Evolutionary conservation across 768 basidiomycete species (phyloP).

Genomic region (Boletus sensibilis): DNA sequence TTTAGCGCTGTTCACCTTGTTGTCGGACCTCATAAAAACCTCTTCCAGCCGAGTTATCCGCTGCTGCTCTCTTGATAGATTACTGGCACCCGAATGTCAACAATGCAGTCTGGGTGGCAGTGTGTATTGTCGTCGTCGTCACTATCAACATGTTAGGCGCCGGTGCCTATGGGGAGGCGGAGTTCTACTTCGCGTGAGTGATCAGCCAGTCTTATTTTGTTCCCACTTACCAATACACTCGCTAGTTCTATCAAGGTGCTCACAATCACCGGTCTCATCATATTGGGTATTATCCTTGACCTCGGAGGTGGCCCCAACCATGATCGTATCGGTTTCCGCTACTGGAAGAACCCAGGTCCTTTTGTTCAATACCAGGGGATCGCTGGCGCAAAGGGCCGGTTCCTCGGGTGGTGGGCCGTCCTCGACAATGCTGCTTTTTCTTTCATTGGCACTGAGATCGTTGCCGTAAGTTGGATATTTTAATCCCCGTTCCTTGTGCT

Average conservation of each 20-base stretch:
- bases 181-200: conserved; percentile 77
- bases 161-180: conserved; percentile 79
- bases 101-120: conserved; percentile 76
- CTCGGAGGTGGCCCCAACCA: conserved; percentile 86
- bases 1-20: not conserved
- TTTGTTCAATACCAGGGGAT: conserved; percentile 73
- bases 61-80: conserved; percentile 69
- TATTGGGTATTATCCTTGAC: conserved; percentile 73
- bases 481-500: not conserved
- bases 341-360: conserved; percentile 89
- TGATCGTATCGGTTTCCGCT: conserved; percentile 58
- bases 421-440: conserved; percentile 91
- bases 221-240: not conserved
- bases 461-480: conserved; percentile 57
- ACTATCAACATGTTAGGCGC: conserved; percentile 75
- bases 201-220: not conserved
- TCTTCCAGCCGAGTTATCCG: conserved; percentile 31
- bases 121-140: conserved; percentile 74
- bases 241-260: conserved; percentile 82
- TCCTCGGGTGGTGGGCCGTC: conserved; percentile 70
- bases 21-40: not conserved
- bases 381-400: conserved; percentile 67
- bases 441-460: conserved; percentile 92
- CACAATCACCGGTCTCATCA: conserved; percentile 70
- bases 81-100: conserved; percentile 62